A percentile compares a stretch with the other conserved stretches of the same genome.
Conservation (phyloP, 176 grass and related monocot species). For the Dendrocalamus sinicus region DNA sequence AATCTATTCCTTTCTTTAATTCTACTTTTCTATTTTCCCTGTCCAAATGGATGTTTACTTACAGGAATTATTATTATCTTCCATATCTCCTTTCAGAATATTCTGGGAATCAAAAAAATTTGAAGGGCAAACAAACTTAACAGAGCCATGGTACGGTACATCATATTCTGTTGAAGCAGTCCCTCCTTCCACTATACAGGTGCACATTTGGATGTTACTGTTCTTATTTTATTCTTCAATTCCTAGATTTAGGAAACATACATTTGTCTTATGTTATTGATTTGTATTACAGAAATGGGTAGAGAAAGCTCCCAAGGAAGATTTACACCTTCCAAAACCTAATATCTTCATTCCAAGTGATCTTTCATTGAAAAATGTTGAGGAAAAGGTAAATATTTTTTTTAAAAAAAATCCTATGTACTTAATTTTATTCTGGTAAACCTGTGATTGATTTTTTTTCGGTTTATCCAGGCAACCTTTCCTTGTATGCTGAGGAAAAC, state of each 20-base stretch:
- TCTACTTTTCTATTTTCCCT: conserved; percentile 4
- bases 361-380: conserved; percentile 68
- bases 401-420: not conserved
- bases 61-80: conserved; percentile 16
- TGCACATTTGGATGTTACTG: conserved; percentile 35
- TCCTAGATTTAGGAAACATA: conserved; percentile 17
- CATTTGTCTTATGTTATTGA: conserved; percentile 2
- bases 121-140: conserved; percentile 68
- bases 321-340: conserved; percentile 80
- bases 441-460: conserved; percentile 1
- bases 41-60: not conserved
- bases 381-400: conserved; percentile 64
- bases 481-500: conserved; percentile 83
- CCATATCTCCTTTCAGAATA: conserved; percentile 61
- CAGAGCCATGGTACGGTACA: conserved; percentile 94
- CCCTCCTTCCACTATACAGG: conserved; percentile 62
- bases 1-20: conserved; percentile 16
- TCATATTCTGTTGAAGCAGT: conserved; percentile 73
- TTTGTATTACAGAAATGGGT: conserved; percentile 78
- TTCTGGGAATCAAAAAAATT: conserved; percentile 91
- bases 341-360: conserved; percentile 92
- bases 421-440: conserved; percentile 39
- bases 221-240: conserved; percentile 27
- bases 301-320: conserved; percentile 69
- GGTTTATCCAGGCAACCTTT: conserved; percentile 61